A percentile compares a stretch with the other conserved stretches of the same genome.
phyloP scores from a whole-genome alignment of 1,284 basidiomycete species.

The Kalmanozyma brasiliensis region DNA sequence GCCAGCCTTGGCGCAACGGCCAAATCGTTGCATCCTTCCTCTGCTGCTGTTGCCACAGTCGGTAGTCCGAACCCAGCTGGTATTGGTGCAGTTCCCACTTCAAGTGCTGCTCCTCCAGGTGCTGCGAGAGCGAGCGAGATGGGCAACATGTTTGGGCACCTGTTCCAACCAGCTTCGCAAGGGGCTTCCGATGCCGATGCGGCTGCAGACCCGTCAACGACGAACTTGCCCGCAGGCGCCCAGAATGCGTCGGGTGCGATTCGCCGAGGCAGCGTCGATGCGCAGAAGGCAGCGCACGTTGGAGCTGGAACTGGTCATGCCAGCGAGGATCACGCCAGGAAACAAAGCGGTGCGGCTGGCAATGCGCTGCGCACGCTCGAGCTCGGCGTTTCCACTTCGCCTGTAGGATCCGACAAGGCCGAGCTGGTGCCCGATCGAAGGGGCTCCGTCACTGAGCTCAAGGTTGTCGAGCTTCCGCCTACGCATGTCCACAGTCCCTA shows the following conservation, averaged over 20 bases:
- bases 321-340: constrained; percentile 2
- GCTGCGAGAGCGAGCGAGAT: constrained; percentile 7
- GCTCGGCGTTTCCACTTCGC: constrained; percentile 13
- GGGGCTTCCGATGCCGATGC: constrained; percentile 10
- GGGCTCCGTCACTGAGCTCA: constrained; percentile 4
- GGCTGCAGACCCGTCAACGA: background rate
- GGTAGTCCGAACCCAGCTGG: too few species aligned
- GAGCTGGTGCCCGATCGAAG: constrained; percentile 4
- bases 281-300: background rate
- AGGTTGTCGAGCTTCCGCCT: constrained; percentile 29
- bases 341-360: constrained; percentile 12
- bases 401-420: constrained; percentile 6
- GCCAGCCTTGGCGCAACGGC: constrained; percentile 26
- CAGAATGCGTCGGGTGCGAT: too few species aligned
- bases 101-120: constrained; percentile 2
- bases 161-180: constrained; percentile 13
- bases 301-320: too few species aligned
- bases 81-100: background rate
- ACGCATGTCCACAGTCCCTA: constrained; percentile 31
- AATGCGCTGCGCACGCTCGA: constrained; percentile 27
- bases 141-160: constrained; percentile 17
- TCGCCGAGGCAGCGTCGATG: too few species aligned
- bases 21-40: constrained; percentile 27
- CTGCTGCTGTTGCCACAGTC: constrained; percentile 14
- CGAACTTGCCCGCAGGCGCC: too few species aligned